phyloP scores from a whole-genome alignment of 108 stramenopile species.

The Discostella stelligeroides region DNA sequence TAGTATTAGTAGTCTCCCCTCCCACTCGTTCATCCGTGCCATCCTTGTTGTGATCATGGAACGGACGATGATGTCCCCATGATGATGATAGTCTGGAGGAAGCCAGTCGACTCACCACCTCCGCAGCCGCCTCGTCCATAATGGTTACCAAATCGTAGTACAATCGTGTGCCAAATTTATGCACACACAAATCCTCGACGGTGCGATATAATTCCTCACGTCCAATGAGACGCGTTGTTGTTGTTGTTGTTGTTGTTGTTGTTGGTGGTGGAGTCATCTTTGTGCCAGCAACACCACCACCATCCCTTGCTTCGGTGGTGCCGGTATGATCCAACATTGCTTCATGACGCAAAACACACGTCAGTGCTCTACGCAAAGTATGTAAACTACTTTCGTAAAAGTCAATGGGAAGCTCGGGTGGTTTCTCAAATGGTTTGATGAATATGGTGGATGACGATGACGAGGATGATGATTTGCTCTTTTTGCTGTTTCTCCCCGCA shows the following conservation, averaged over 20 bases:
- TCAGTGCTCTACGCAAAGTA: constrained; percentile 54
- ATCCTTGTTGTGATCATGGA: neutral
- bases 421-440: constrained; percentile 78
- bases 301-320: neutral
- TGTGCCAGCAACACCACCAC: neutral
- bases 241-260: too few species aligned
- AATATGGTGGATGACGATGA: constrained; percentile 35
- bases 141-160: constrained; percentile 61
- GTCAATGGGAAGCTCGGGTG: constrained; percentile 70
- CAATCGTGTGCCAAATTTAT: constrained; percentile 69
- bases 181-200: constrained; percentile 74
- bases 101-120: constrained; percentile 23
- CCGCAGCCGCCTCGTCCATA: constrained; percentile 61
- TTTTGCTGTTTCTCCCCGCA: neutral
- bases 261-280: too few species aligned
- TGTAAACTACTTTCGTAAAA: constrained; percentile 67
- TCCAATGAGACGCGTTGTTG: constrained; percentile 2
- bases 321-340: constrained; percentile 6
- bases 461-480: constrained; percentile 6
- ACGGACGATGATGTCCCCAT: neutral
- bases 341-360: constrained; percentile 33
- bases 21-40: neutral
- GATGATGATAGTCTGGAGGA: too few species aligned
- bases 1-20: constrained; percentile 13
- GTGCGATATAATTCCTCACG: constrained; percentile 72